Evolutionary conservation across 2,329 filamentous ascomycete genomes (phyloP).

Genomic region (Hypocreales sp.): DNA sequence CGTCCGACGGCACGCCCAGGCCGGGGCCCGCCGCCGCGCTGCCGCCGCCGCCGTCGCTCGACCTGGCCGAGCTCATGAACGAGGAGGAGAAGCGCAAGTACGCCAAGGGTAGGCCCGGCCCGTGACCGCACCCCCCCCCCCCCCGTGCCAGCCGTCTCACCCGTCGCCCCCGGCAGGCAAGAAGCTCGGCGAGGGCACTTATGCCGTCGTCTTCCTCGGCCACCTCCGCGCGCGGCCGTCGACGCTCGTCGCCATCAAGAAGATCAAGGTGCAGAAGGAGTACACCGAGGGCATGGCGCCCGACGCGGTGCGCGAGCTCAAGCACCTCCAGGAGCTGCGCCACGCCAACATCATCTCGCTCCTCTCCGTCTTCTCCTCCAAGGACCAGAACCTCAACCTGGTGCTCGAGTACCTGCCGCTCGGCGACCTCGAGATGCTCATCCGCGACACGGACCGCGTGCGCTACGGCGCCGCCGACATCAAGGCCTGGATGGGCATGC

Average conservation of each 20-base stretch:
- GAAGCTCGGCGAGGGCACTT: conserved; percentile 91
- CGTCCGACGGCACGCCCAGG: conserved; percentile 29
- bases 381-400: conserved; percentile 90
- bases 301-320: conserved; percentile 90
- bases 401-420: conserved; percentile 87
- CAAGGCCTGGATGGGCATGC: conserved; percentile 98
- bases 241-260: conserved; percentile 77
- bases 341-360: conserved; percentile 94
- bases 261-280: conserved; percentile 76
- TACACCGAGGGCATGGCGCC: conserved; percentile 85
- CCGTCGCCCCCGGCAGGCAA: conserved; percentile 38
- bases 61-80: conserved; percentile 68
- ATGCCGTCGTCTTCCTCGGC: conserved; percentile 87
- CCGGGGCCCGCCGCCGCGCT: conserved; percentile 13
- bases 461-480: conserved; percentile 80
- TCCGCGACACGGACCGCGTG: conserved; percentile 65
- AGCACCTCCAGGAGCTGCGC: conserved; percentile 82
- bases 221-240: conserved; percentile 59
- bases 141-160: no score
- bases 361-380: conserved; percentile 84
- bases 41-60: conserved; percentile 25
- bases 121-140: neutral
- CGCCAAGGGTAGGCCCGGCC: conserved; percentile 49
- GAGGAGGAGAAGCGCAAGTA: conserved; percentile 77
- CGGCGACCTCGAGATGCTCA: conserved; percentile 91